These are phyloP conservation scores for Plasmodium chabaudi DNA, from an alignment of 169 alveolate species.

Conservation along the genomic window DNA sequence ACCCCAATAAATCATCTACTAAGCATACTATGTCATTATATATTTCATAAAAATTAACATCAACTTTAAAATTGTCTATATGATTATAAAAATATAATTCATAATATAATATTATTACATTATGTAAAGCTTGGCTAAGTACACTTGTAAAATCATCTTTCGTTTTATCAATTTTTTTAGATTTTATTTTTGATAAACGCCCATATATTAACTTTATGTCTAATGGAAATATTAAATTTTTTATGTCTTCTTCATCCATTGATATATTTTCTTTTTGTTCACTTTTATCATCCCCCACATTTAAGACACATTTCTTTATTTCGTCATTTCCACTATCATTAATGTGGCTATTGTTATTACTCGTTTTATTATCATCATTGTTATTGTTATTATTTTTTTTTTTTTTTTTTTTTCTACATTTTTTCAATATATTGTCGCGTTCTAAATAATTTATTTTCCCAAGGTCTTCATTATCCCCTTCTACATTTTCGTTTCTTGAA, in stretches of 20 bases:
- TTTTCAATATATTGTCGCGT: neutral
- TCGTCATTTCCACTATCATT: neutral
- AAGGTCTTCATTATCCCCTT: neutral
- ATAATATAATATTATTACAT: constrained; percentile 38
- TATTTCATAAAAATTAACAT: constrained; percentile 37
- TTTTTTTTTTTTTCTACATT: neutral
- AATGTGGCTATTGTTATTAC: neutral
- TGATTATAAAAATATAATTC: constrained; percentile 46
- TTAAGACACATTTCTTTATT: neutral
- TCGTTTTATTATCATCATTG: neutral
- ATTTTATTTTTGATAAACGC: constrained; percentile 33
- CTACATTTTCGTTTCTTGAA: neutral
- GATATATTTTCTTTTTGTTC: neutral
- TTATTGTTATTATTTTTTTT: neutral
- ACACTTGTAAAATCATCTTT: constrained; percentile 10
- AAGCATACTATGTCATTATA: constrained; percentile 47
- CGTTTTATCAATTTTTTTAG: constrained; percentile 5
- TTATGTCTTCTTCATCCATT: neutral
- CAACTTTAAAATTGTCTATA: constrained; percentile 19
- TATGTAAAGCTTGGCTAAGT: constrained; percentile 8
- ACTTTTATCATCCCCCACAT: neutral
- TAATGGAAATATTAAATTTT: constrained; percentile 34
- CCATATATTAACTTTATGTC: constrained; percentile 56
- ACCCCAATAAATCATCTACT: constrained; percentile 49
- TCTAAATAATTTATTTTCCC: neutral